Evolutionary conservation across 208 protist species (phyloP), one percentile per base, ranked within the genome.

Genomic region (Trypanosoma mega): DNA sequence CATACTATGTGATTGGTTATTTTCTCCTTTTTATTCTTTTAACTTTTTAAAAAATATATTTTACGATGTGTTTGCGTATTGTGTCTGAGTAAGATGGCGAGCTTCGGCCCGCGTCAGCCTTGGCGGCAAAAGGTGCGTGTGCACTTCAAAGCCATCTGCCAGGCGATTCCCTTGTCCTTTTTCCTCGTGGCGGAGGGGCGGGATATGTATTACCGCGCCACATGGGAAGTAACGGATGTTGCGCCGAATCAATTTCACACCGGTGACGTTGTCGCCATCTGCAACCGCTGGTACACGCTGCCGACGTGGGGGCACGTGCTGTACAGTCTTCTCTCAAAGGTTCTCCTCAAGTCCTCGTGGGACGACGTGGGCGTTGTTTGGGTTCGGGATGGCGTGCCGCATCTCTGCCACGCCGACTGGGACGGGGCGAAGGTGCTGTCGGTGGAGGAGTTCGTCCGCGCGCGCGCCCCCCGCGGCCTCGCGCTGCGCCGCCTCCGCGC

Each of bases 221-320:
- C 80, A 29, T 93, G 89, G 86, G 57, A 87, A 8, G 75, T 91
- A 3, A 60, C 63, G 36, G 53, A 72, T 6, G 41, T 91, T 20
- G 67, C 62, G 7, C 77, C 82, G 0, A 54, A 44, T 24, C 65
- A 74, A 29, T 90, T 93, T 44, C 43, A 65, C 16, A 84, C 82
- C 24, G 89, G 89, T 8, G 89, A 96, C 69, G 81, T 93, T n/a
- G 47, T 96, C 33, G 66, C 76, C 26, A 68, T 96, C 43, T 87
- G 83, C 71, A 96, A 96, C 50, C 82, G 89, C 4, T 96, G 89
- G 86, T 93, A 93, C 77, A 87, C 80, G 26, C 74, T 96, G 39
- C 85, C 89, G 9, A 79, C 83, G 21, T 92, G 76, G 77, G 39
- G 63, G 34, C 89, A 96, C 37, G 56, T 76, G 29, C 14, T 82